Evolutionary conservation across 768 basidiomycete species (phyloP).

Genomic region (Gyrodon lividus): DNA sequence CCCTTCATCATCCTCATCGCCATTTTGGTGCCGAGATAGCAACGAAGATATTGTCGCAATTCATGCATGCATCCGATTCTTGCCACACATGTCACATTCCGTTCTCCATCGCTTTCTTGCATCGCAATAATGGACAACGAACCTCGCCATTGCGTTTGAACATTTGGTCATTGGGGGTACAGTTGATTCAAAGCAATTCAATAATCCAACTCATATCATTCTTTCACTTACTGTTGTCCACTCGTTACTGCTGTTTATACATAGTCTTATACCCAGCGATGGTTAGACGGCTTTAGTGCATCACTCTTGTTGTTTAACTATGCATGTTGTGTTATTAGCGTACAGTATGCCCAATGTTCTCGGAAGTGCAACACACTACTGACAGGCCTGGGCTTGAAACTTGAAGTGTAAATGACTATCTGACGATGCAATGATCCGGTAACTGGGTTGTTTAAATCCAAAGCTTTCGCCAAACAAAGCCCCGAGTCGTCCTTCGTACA

Average conservation of each 20-base stretch:
- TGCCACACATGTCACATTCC: conserved; percentile 5
- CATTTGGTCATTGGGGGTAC: conserved; percentile 10
- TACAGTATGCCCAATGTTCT: background rate
- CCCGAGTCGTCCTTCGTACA: background rate
- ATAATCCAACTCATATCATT: conserved; percentile 14
- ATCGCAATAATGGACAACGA: conserved; percentile 21
- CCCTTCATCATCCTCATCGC: conserved; percentile 76
- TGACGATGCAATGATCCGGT: background rate
- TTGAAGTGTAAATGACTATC: background rate
- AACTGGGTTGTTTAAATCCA: conserved; percentile 8
- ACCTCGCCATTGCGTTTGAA: conserved; percentile 9
- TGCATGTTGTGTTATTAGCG: conserved; percentile 21
- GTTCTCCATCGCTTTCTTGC: conserved; percentile 20
- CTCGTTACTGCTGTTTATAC: conserved; percentile 29
- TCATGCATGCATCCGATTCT: conserved; percentile 5
- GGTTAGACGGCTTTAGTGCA: conserved; percentile 8
- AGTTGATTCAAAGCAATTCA: conserved; percentile 8
- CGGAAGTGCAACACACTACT: too few species aligned
- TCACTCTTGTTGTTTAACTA: conserved; percentile 23
- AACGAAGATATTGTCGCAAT: conserved; percentile 11
- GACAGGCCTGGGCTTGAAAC: background rate
- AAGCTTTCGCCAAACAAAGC: conserved; percentile 24
- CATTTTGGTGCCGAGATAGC: conserved; percentile 49
- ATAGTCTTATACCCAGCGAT: conserved; percentile 27
- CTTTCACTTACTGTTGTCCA: conserved; percentile 18